A percentile compares a stretch with the other conserved stretches of the same genome.
Conservation (phyloP, 768 basidiomycete genomes). For the Pleurotus platypus region DNA sequence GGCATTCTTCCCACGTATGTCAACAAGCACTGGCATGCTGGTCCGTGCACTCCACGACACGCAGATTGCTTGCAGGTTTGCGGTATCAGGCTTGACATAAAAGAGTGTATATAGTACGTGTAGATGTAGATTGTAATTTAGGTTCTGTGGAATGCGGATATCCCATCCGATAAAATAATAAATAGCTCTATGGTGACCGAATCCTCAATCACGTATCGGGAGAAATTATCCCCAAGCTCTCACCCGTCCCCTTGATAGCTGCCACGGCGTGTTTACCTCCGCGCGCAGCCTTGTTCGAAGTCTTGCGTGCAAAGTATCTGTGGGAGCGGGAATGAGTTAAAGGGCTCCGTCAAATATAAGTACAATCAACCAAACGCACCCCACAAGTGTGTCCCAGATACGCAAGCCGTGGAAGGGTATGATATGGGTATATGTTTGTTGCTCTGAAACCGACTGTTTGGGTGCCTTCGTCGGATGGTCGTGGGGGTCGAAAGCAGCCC, state of each 20-base stretch:
- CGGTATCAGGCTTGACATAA: not conserved
- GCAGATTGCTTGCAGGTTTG: not conserved
- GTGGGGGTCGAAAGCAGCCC: slow-evolving; percentile 46
- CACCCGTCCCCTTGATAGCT: not conserved
- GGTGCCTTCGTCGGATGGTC: slow-evolving; percentile 46
- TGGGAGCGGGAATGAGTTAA: not conserved
- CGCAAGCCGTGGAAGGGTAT: slow-evolving; percentile 49
- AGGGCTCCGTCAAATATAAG: not conserved
- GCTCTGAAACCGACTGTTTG: slow-evolving; percentile 53
- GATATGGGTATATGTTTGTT: slow-evolving; percentile 39
- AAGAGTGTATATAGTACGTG: not conserved
- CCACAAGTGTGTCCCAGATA: slow-evolving; percentile 52
- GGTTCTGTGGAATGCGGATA: not conserved
- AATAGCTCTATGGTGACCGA: not conserved
- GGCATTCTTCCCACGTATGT: slow-evolving; percentile 8
- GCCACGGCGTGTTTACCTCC: not conserved
- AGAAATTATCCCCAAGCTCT: not conserved
- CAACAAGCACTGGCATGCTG: not conserved
- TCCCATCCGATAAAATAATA: too few relatives aligned
- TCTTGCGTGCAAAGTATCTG: not conserved
- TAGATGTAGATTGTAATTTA: not conserved
- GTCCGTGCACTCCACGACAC: slow-evolving; percentile 4
- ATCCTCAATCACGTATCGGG: not conserved
- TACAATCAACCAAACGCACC: slow-evolving; percentile 25
- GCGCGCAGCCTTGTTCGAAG: not conserved